Evolutionary conservation across 352 stramenopile species (phyloP).

Genomic region (Globisporangium mamillatum): DNA sequence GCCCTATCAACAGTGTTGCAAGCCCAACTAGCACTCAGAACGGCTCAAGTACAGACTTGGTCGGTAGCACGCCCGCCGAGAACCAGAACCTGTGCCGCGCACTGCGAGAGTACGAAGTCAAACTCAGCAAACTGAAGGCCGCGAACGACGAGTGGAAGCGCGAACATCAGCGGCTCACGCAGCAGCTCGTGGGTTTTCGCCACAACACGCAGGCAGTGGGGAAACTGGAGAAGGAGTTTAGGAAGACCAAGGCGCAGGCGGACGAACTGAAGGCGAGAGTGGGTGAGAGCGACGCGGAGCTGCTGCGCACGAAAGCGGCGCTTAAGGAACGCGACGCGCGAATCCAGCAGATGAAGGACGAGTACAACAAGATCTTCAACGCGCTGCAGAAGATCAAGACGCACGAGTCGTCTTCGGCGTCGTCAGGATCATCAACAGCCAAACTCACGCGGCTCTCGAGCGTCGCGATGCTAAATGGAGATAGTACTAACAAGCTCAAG

Average conservation of each 20-base stretch:
- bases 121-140: constrained; percentile 41
- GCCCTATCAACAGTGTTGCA: neutral
- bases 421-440: neutral
- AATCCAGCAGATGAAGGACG: constrained; percentile 61
- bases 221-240: constrained; percentile 53
- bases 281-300: constrained; percentile 41
- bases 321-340: constrained; percentile 52
- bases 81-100: constrained; percentile 51
- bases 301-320: constrained; percentile 42
- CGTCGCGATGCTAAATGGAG: neutral
- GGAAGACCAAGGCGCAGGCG: constrained; percentile 25
- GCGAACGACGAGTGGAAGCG: constrained; percentile 36
- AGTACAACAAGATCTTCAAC: constrained; percentile 72
- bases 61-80: constrained; percentile 27
- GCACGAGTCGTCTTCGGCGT: neutral
- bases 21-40: neutral
- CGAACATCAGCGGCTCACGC: constrained; percentile 46
- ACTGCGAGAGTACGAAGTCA: constrained; percentile 50
- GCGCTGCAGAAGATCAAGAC: constrained; percentile 69
- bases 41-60: neutral
- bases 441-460: constrained; percentile 10
- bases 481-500: constrained; percentile 8
- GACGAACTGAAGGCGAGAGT: constrained; percentile 29
- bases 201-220: constrained; percentile 50
- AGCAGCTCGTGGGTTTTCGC: constrained; percentile 45